Evolutionary conservation across 768 basidiomycete species (phyloP).

Genomic region (Pleurotus sapidus): DNA sequence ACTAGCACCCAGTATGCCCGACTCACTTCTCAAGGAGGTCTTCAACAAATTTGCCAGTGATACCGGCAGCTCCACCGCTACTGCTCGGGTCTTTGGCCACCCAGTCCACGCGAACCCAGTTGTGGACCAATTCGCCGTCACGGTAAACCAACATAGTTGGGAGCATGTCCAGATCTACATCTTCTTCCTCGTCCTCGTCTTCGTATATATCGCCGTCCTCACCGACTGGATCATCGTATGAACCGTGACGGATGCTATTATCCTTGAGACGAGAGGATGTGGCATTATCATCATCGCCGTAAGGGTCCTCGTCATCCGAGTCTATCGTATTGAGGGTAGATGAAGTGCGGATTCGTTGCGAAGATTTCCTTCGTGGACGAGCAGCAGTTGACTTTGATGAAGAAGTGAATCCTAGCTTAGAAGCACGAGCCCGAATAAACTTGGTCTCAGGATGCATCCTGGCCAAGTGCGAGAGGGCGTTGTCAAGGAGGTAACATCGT

Average conservation of each 20-base stretch:
- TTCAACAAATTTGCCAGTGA: slow-evolving; percentile 58
- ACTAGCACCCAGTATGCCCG: not conserved
- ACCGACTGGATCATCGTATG: not conserved
- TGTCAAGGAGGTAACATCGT: slow-evolving; percentile 70
- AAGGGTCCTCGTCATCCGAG: slow-evolving; percentile 41
- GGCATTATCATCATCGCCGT: slow-evolving; percentile 27
- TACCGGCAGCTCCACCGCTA: not conserved
- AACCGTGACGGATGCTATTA: not conserved
- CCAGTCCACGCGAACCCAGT: slow-evolving; percentile 89
- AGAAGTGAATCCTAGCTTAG: slow-evolving; percentile 66
- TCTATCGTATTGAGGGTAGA: slow-evolving; percentile 8
- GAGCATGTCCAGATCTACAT: slow-evolving; percentile 13
- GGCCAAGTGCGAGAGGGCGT: slow-evolving; percentile 64
- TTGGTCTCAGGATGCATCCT: slow-evolving; percentile 70
- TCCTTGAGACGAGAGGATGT: not conserved
- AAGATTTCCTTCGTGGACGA: not conserved
- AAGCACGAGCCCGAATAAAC: slow-evolving; percentile 79
- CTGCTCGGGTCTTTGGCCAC: slow-evolving; percentile 40
- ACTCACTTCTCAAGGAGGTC: slow-evolving; percentile 64
- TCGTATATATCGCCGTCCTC: slow-evolving; percentile 1
- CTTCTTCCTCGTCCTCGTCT: slow-evolving; percentile 7
- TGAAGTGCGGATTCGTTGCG: slow-evolving; percentile 22
- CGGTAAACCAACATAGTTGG: slow-evolving; percentile 57
- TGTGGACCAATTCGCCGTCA: slow-evolving; percentile 79
- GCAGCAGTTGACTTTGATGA: not conserved